phyloP scores from a whole-genome alignment of 208 protist species.

The Crithidia sp. region DNA sequence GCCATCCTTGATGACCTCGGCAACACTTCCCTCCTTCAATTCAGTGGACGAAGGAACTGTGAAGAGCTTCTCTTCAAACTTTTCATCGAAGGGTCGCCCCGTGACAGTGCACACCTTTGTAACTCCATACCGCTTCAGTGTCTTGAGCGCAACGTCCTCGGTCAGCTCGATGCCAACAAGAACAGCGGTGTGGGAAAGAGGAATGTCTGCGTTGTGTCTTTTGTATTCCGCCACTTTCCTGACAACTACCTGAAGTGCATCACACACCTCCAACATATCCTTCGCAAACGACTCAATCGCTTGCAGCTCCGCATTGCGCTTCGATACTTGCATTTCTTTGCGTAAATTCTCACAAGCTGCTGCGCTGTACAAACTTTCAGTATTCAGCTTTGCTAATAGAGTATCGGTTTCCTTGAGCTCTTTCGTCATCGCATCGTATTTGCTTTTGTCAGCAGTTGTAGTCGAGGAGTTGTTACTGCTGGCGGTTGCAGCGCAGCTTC shows the following conservation, averaged over 20 bases:
- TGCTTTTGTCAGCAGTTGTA: constrained; percentile 5
- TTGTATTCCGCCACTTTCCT: constrained; percentile 28
- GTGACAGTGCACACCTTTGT: constrained; percentile 30
- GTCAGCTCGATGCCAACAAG: constrained; percentile 57
- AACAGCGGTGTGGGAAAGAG: constrained; percentile 26
- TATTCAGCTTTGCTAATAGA: constrained; percentile 40
- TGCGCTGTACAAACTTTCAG: constrained; percentile 56
- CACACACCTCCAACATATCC: constrained; percentile 63
- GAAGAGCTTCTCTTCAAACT: constrained; percentile 48
- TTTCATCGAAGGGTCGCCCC: constrained; percentile 49
- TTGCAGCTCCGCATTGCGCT: constrained; percentile 36
- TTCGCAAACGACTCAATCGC: constrained; percentile 53
- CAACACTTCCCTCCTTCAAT: constrained; percentile 38
- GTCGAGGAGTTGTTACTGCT: not conserved
- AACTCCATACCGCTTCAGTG: constrained; percentile 55
- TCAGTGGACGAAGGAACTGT: constrained; percentile 37
- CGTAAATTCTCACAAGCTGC: constrained; percentile 69
- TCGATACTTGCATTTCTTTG: constrained; percentile 32
- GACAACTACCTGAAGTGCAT: constrained; percentile 52
- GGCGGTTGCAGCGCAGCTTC: constrained; percentile 10
- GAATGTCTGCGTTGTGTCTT: constrained; percentile 13
- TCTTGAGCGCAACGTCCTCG: constrained; percentile 47
- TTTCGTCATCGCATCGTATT: constrained; percentile 27
- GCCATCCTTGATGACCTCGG: constrained; percentile 62
- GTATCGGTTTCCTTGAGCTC: constrained; percentile 30